A percentile compares a stretch with the other conserved stretches of the same genome.
phyloP scores from a whole-genome alignment of 345 rosid genomes.

The Cardamine resedifolia region DNA sequence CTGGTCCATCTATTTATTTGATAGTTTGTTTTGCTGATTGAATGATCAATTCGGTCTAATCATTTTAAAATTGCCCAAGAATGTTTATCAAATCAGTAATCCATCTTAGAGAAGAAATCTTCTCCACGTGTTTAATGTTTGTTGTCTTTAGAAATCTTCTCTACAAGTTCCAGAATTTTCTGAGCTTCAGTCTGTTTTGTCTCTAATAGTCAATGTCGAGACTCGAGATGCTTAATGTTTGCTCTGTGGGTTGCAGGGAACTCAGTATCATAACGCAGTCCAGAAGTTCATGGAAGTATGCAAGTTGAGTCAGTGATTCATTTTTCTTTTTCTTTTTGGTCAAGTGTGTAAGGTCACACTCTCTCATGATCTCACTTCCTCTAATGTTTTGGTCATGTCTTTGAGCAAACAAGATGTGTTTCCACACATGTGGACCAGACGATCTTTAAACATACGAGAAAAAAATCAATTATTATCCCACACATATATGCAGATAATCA shows the following conservation, averaged over 20 bases:
- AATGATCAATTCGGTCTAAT: not conserved
- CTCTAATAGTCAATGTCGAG: not conserved
- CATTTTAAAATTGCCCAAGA: not conserved
- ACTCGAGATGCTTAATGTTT: slow-evolving; percentile 7
- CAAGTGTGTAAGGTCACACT: slow-evolving; percentile 18
- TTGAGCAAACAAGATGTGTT: slow-evolving; percentile 18
- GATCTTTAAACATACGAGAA: too few relatives aligned
- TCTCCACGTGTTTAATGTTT: not conserved
- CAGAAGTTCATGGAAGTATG: slow-evolving; percentile 80
- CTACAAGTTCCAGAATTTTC: not conserved
- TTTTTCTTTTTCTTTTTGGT: not conserved
- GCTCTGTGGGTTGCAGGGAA: slow-evolving; percentile 59
- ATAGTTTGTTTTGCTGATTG: not conserved
- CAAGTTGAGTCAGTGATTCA: slow-evolving; percentile 61
- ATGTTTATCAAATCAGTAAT: not conserved
- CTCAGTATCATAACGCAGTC: slow-evolving; percentile 88
- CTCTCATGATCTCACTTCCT: not conserved
- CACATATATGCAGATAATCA: too few relatives aligned
- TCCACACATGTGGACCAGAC: not conserved
- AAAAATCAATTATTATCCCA: too few relatives aligned
- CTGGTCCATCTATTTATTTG: slow-evolving; percentile 6
- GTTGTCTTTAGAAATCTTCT: not conserved
- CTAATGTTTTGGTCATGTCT: slow-evolving; percentile 14
- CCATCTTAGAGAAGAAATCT: too few relatives aligned
- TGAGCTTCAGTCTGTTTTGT: not conserved